phyloP scores from a whole-genome alignment of 1,284 basidiomycete species.

The Sanghuangporus sanghuang region DNA sequence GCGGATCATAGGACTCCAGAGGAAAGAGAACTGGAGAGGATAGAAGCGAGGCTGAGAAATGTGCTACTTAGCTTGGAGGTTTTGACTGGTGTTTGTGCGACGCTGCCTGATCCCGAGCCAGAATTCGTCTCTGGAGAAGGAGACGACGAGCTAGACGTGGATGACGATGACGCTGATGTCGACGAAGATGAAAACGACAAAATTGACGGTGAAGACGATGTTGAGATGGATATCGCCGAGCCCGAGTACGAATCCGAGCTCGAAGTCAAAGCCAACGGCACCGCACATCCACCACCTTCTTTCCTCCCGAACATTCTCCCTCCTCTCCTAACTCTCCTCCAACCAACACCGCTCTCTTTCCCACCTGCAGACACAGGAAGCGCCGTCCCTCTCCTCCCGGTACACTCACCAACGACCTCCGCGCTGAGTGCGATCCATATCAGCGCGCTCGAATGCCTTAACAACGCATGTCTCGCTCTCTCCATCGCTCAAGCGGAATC shows the following conservation, averaged over 20 bases:
- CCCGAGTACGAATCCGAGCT: slow-evolving; percentile 26
- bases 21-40: slow-evolving; percentile 66
- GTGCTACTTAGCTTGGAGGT: slow-evolving; percentile 81
- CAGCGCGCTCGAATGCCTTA: slow-evolving; percentile 83
- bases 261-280: slow-evolving; percentile 11
- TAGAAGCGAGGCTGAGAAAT: slow-evolving; percentile 71
- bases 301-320: slow-evolving; percentile 48
- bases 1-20: slow-evolving; percentile 67
- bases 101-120: slow-evolving; percentile 67
- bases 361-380: slow-evolving; percentile 46
- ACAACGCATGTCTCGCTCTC: slow-evolving; percentile 83
- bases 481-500: slow-evolving; percentile 24
- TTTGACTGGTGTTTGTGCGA: slow-evolving; percentile 83
- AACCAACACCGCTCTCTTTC: slow-evolving; percentile 76
- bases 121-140: slow-evolving; percentile 24
- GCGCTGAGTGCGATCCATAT: slow-evolving; percentile 77
- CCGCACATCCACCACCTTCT: slow-evolving; percentile 23
- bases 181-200: slow-evolving; percentile 25
- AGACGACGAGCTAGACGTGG: slow-evolving; percentile 29
- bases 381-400: slow-evolving; percentile 32
- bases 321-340: slow-evolving; percentile 62
- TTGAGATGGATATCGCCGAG: slow-evolving; percentile 27
- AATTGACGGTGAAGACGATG: slow-evolving; percentile 24
- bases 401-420: slow-evolving; percentile 83
- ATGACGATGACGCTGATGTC: slow-evolving; percentile 24